Evolutionary conservation across 164 flowering plant species (phyloP), one percentile per base, ranked within the genome.

Genomic region (Liquidambar formosana): DNA sequence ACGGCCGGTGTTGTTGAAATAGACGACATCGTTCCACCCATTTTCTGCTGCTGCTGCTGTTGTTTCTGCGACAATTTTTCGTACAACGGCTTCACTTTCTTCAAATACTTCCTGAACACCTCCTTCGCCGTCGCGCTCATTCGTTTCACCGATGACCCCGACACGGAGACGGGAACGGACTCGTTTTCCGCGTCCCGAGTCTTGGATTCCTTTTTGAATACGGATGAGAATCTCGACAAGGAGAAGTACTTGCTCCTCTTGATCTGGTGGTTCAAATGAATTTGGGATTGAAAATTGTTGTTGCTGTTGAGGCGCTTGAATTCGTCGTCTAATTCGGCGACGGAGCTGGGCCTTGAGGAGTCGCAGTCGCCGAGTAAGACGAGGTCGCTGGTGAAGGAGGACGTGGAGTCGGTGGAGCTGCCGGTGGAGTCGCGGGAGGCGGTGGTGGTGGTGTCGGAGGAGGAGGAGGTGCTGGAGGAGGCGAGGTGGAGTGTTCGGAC

Each of bases 1-100:
- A 28, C 71, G 16, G 65, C 10, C 21, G 53, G 13, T 10, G 8
- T 46, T n/a, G 48, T 64, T n/a, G n/a, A n/a, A n/a, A n/a, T n/a
- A n/a, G n/a, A n/a, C n/a, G n/a, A n/a, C n/a, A n/a, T n/a, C n/a
- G n/a, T 43, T 8, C 10, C 15, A n/a, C 58, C 68, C 52, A 41
- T 41, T 61, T 65, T 48, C 47, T 66, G 78, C n/a, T n/a, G n/a
- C n/a, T n/a, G n/a, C n/a, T n/a, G n/a, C 18, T 66, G 80, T 52
- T 82, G 86, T 57, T 80, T 81, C 12, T 78, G 86, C 2, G 97
- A 82, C 1, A 95, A 49, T 74, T 84, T 89, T 51, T 88, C 97
- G 76, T 89, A 95, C 59, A 95, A 57, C 3, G 99, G 97, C 76
- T 85, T 91, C 75, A 91, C 97, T 67, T 88, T 95, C 64, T 88